Evolutionary conservation across 345 rosid species (phyloP).

Genomic region (Eucalyptus globulus): DNA sequence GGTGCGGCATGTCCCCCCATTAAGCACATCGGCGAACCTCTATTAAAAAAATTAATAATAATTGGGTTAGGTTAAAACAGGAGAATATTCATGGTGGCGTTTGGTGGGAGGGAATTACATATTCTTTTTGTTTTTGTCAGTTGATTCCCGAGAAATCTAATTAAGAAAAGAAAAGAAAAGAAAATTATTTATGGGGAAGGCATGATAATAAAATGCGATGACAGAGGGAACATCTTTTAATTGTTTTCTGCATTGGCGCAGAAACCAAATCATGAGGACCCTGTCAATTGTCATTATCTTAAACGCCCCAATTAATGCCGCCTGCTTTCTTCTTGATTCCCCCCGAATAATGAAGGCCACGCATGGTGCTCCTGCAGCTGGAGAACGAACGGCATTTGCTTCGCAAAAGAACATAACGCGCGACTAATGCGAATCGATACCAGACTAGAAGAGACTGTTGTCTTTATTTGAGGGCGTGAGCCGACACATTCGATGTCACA

Average conservation of each 20-base stretch:
- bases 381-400: not conserved
- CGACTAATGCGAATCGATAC: not conserved
- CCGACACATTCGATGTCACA: not conserved
- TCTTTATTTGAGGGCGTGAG: not conserved
- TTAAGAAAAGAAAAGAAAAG: not conserved
- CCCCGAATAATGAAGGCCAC: not conserved
- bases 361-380: not conserved
- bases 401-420: not conserved
- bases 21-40: not conserved
- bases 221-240: not conserved
- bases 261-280: not conserved
- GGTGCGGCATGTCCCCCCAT: not conserved
- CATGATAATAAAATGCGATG: not conserved
- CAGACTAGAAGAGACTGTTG: not conserved
- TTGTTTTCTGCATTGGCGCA: not conserved
- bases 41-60: not conserved
- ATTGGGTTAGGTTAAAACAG: not conserved
- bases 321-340: not conserved
- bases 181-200: not conserved
- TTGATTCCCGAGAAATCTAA: not conserved
- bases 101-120: not conserved
- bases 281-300: not conserved
- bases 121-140: not conserved
- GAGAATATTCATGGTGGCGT: not conserved
- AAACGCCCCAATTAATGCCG: not conserved